Evolutionary conservation across 1,139 yeast species (phyloP), one percentile per base, ranked within the genome.

Genomic region (Taiozyma sp.): DNA sequence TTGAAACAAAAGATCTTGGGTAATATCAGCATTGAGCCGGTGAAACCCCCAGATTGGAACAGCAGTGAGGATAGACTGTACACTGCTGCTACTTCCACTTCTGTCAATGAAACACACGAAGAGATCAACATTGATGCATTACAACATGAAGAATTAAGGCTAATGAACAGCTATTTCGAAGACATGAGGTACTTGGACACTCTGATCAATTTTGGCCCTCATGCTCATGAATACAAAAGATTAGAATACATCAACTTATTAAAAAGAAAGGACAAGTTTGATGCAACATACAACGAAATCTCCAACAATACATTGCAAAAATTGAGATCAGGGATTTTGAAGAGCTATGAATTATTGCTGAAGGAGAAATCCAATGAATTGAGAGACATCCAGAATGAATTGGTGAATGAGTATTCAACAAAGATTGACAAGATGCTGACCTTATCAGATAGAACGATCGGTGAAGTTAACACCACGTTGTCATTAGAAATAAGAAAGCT

Each of bases 381-480:
- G 10, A 55, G 62, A 19, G 50, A 48, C 4, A 56, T 64, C 41
- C 71, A 68, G 45, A 58, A 61, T 29, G 67, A 67, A 36, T 57
- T 73, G 39, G 57, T 67, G 2, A 78, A 64, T 43, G 65, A 65
- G 27, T 60, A 78, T 54, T 54, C 81, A n/a, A 61, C 67, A 5
- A 69, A 74, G 48, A 76, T 85, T 48, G 96, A 90, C 61, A 80
- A 80, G 44, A 68, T 89, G 51, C 72, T 90, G 43, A 81, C 86
- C 24, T 75, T 79, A 44, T 83, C 92, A 50, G 96, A 90, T 66
- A 74, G 96, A 55, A 78, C 88, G 24, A 79, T 87, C 52, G 87
- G 93, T 57, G 96, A 88, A 63, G 85, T 90, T 54, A 88, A 86
- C 66, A 90, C 97, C 0, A 85, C 95, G 1, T 70, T 89, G 48